Evolutionary conservation across 2,329 filamentous ascomycete species (phyloP).

Genomic region (Colletotrichum lentis): DNA sequence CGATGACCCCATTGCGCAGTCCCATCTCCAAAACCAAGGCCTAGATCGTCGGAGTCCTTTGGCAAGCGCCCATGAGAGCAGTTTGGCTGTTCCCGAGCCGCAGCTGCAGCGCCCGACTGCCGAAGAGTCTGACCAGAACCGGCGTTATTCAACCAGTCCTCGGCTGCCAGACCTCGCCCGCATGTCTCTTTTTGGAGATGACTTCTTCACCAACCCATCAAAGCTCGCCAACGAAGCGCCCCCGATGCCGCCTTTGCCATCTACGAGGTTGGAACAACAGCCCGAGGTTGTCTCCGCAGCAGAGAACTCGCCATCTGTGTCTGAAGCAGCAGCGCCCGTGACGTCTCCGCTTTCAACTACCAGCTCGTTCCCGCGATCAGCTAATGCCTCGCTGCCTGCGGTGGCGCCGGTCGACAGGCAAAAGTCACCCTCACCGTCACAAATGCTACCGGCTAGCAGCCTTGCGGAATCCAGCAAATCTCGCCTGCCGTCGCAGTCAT

Average conservation of each 20-base stretch:
- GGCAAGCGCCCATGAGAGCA: constrained; percentile 31
- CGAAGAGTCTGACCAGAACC: constrained; percentile 30
- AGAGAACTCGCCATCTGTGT: constrained; percentile 1
- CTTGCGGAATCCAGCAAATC: constrained; percentile 1
- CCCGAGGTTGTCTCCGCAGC: constrained; percentile 1
- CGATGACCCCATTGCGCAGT: constrained; percentile 50
- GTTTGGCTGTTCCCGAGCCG: constrained; percentile 8
- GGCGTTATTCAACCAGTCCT: constrained; percentile 60
- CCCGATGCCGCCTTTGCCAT: constrained; percentile 40
- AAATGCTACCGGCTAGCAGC: background rate
- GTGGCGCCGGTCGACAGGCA: background rate
- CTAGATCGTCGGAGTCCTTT: background rate
- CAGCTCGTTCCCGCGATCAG: constrained; percentile 6
- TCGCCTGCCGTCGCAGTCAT: constrained; percentile 14
- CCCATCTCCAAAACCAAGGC: constrained; percentile 34
- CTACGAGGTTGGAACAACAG: constrained; percentile 2
- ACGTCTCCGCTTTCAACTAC: constrained; percentile 12
- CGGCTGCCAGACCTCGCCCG: constrained; percentile 66
- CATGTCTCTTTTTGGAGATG: constrained; percentile 67
- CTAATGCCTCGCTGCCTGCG: constrained; percentile 2
- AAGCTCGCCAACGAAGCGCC: constrained; percentile 42
- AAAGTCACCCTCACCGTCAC: background rate
- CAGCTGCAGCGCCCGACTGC: constrained; percentile 36
- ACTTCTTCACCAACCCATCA: constrained; percentile 58
- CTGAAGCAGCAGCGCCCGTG: background rate